phyloP scores from a whole-genome alignment of 2,329 filamentous ascomycete genomes.

The Cladosporium colombiae region DNA sequence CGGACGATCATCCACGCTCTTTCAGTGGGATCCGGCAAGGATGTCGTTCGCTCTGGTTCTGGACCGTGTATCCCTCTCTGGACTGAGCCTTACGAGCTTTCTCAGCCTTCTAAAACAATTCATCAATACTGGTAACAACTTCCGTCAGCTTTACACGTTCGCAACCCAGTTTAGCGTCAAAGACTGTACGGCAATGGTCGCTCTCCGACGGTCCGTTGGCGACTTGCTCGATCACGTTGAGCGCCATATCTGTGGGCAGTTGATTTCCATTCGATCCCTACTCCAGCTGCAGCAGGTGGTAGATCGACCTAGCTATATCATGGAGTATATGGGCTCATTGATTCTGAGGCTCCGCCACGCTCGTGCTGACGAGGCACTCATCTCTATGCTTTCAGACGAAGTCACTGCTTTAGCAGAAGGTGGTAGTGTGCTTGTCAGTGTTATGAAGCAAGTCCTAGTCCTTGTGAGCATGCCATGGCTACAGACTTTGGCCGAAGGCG shows the following conservation, averaged over 20 bases:
- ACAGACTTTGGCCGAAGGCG: constrained; percentile 23
- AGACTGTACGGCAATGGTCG: constrained; percentile 42
- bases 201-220: constrained; percentile 44
- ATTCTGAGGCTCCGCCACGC: constrained; percentile 10
- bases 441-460: constrained; percentile 28
- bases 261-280: constrained; percentile 36
- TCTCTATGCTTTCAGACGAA: constrained; percentile 28
- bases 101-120: constrained; percentile 56
- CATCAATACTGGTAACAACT: constrained; percentile 39
- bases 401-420: constrained; percentile 24
- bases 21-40: constrained; percentile 58
- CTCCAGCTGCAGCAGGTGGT: constrained; percentile 45
- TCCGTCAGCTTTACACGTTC: constrained; percentile 26
- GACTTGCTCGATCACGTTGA: constrained; percentile 45
- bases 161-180: background rate
- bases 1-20: constrained; percentile 72
- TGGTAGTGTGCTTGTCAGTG: constrained; percentile 21
- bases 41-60: constrained; percentile 54
- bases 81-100: constrained; percentile 50
- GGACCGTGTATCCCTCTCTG: constrained; percentile 50
- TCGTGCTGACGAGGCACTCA: constrained; percentile 29
- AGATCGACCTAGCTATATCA: constrained; percentile 40
- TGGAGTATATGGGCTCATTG: constrained; percentile 25
- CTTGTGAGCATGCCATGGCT: constrained; percentile 33
- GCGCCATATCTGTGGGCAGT: constrained; percentile 38